Conservation (phyloP, 2,329 filamentous ascomycete genomes). For the Rhynchosporium secalis region DNA sequence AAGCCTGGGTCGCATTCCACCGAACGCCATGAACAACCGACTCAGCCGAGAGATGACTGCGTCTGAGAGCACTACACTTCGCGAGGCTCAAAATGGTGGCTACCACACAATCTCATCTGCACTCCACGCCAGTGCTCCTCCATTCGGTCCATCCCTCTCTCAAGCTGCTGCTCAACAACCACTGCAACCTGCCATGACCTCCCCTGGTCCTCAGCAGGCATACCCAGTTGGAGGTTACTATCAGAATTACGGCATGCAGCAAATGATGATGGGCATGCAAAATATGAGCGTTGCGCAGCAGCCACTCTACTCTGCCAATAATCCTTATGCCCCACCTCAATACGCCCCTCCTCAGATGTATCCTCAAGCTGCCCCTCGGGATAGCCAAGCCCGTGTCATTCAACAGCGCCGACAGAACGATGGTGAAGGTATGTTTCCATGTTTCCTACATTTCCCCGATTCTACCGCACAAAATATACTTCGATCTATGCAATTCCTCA, state of each 20-base stretch:
- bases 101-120: constrained; percentile 67
- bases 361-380: constrained; percentile 55
- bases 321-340: constrained; percentile 46
- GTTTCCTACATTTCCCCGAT: constrained; percentile 21
- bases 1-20: constrained; percentile 76
- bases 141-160: constrained; percentile 69
- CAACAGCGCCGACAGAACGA: constrained; percentile 74
- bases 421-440: constrained; percentile 61
- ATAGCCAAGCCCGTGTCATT: constrained; percentile 74
- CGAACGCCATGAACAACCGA: constrained; percentile 63
- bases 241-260: constrained; percentile 49
- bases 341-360: constrained; percentile 30
- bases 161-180: constrained; percentile 39
- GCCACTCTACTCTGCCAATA: constrained; percentile 55
- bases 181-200: constrained; percentile 31
- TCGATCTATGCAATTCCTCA: neutral
- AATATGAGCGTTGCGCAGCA: constrained; percentile 57
- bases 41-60: constrained; percentile 68
- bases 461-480: neutral
- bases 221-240: constrained; percentile 41
- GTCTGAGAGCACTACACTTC: constrained; percentile 33
- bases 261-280: constrained; percentile 68
- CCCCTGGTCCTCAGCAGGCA: constrained; percentile 34
- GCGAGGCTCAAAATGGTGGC: constrained; percentile 48
- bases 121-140: constrained; percentile 75